Percentiles rank a stretch among this genome's conserved stretches.
phyloP scores from a whole-genome alignment of 78 protist genomes.

The Anaeramoeba flamelloides region DNA sequence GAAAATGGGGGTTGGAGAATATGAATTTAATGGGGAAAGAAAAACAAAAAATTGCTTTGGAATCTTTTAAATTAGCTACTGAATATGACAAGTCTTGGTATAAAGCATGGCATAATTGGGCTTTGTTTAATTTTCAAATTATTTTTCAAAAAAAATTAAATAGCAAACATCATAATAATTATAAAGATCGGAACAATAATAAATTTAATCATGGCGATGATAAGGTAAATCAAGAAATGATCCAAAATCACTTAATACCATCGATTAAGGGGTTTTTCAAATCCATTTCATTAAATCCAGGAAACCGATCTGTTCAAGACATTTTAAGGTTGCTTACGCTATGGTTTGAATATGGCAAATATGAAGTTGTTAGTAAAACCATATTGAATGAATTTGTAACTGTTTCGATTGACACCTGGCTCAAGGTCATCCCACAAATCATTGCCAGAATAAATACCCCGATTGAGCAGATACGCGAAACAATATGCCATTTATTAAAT shows the following conservation, averaged over 20 bases:
- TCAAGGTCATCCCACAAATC: slow-evolving; percentile 61
- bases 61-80: slow-evolving; percentile 35
- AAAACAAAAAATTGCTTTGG: slow-evolving; percentile 34
- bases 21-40: too few species aligned
- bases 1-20: too few species aligned
- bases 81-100: slow-evolving; percentile 53
- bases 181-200: too few species aligned
- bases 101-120: slow-evolving; percentile 89
- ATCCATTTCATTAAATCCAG: background rate
- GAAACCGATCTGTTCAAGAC: background rate
- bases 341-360: slow-evolving; percentile 55
- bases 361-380: slow-evolving; percentile 12
- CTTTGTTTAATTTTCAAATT: slow-evolving; percentile 59
- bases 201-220: too few species aligned
- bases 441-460: slow-evolving; percentile 86
- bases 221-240: too few species aligned
- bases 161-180: too few species aligned
- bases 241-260: too few species aligned
- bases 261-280: background rate
- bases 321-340: slow-evolving; percentile 59
- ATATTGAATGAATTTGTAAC: background rate
- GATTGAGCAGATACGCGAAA: too few species aligned
- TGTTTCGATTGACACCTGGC: slow-evolving; percentile 73
- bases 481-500: too few species aligned
- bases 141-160: too few species aligned